Evolutionary conservation across 2,329 filamentous ascomycete genomes (phyloP).

Genomic region (Calonectria crousiana): DNA sequence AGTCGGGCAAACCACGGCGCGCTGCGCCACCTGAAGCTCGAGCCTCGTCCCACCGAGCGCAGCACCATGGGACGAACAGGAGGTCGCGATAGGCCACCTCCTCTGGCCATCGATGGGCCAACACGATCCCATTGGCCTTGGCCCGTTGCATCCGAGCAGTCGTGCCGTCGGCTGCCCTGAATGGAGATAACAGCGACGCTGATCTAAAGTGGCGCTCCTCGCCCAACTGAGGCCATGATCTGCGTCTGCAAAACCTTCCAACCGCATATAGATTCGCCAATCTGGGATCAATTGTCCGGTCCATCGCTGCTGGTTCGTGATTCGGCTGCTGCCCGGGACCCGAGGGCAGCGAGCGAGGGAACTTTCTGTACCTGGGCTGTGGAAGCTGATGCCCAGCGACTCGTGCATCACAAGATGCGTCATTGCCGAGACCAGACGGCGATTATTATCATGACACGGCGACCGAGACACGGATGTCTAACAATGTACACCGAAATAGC

Average conservation of each 20-base stretch:
- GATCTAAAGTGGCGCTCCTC: background rate
- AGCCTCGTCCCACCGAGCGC: background rate
- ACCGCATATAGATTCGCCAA: background rate
- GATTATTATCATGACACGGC: too few species aligned
- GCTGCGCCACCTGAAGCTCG: background rate
- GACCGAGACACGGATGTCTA: background rate
- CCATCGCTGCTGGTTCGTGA: background rate
- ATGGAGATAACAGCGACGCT: constrained; percentile 3
- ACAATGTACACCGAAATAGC: background rate
- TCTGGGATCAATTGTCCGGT: background rate
- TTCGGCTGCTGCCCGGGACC: background rate
- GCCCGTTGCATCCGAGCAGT: background rate
- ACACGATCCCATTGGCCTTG: background rate
- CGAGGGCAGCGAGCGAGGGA: background rate
- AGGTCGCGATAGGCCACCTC: background rate
- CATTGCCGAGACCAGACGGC: background rate
- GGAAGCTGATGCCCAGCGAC: background rate
- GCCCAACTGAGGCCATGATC: background rate
- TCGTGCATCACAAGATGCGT: background rate
- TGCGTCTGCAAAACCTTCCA: background rate
- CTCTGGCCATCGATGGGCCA: background rate
- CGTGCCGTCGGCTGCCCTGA: constrained; percentile 1
- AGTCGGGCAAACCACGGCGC: background rate
- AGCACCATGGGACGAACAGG: background rate
- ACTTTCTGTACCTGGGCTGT: background rate